Evolutionary conservation across 495 filamentous ascomycete species (phyloP), one percentile per base, ranked within the genome.

Genomic region (Xeromyces bisporus): DNA sequence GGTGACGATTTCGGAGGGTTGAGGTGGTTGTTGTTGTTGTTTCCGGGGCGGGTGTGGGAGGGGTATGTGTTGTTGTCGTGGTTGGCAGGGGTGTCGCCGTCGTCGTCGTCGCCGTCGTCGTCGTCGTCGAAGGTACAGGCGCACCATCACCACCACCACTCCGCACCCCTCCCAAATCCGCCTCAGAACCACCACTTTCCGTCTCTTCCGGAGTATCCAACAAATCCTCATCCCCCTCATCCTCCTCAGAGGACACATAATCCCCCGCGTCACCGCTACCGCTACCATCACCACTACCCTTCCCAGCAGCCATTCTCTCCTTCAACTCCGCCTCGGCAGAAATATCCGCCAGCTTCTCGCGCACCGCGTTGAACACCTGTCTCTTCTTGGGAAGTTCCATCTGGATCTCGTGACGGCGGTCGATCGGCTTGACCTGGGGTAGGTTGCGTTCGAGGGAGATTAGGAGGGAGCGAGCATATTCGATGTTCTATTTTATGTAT

Each of bases 401-500:
- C 46, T 87, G 78, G 8, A 69, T 51, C 29, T 73, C 70, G 36
- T 81, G 68, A 26, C 75, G 72, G 32, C 68, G 70, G 23, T 71
- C 56, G 31, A 67, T 64, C 12, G 71, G 61, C 51, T 81, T 81
- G 37, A 83, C 52, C 26, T 58, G 46, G 3, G 71, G 55, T 18
- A 75, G 68, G 26, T 76, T 72, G 36, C 82, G 80, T 47, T 93
- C 84, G 14, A 92, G 67, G 32, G 66, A 69, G 18, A 76, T 64
- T 26, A 93, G 77, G 28, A 83, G 69, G 1, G 69, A 66, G 29
- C 75, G 74, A 6, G 85, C 85, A 47, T 83, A 75, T 47, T 80
- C 76, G 40, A 93, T 55, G 44, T 89, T 93, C 73, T 85, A 32
- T 12, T 34, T 21, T 12, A 17, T 21, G 9, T 21, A 6, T 24